These are phyloP conservation scores for Colletotrichum australisinense DNA, from an alignment of 2,329 filamentous ascomycete genomes.

Conservation along the genomic window DNA sequence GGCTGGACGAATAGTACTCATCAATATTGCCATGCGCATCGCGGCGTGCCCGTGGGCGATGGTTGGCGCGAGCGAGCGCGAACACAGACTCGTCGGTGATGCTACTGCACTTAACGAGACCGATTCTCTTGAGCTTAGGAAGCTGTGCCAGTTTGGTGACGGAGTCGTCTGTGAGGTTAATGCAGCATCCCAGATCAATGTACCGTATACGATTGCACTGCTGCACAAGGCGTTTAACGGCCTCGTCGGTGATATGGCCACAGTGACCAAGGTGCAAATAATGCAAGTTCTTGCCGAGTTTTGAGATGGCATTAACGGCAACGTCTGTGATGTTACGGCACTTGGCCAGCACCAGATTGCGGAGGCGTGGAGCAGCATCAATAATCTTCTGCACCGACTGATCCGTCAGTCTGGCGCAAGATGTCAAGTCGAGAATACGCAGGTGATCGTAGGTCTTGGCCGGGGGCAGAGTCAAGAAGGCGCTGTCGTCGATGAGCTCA, in stretches of 20 bases:
- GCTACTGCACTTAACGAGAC: conserved; percentile 89
- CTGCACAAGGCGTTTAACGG: conserved; percentile 85
- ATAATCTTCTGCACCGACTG: conserved; percentile 91
- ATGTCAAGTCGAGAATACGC: conserved; percentile 93
- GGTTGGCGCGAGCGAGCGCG: conserved; percentile 80
- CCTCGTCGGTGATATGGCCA: conserved; percentile 87
- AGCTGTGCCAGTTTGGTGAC: conserved; percentile 86
- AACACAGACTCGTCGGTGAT: conserved; percentile 93
- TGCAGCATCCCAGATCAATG: conserved; percentile 97
- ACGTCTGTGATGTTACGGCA: conserved; percentile 92
- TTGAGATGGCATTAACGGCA: conserved; percentile 87
- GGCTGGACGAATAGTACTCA: conserved; percentile 70
- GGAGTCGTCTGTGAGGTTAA: conserved; percentile 86
- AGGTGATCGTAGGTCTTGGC: conserved; percentile 84
- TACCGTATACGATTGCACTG: conserved; percentile 94
- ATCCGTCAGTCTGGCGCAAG: conserved; percentile 86
- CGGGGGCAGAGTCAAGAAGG: conserved; percentile 82
- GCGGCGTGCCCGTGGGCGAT: conserved; percentile 60
- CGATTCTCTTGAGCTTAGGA: conserved; percentile 94
- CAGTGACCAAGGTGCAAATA: conserved; percentile 97
- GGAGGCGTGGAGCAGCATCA: conserved; percentile 83
- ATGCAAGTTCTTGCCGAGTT: conserved; percentile 93
- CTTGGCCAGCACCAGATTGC: conserved; percentile 94
- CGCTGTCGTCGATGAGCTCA: conserved; percentile 84
- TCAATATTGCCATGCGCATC: conserved; percentile 61